A percentile compares a stretch with the other conserved stretches of the same genome.
phyloP scores from a whole-genome alignment of 1,139 yeast genomes.

The Spencermartinsiella ligniputridi region DNA sequence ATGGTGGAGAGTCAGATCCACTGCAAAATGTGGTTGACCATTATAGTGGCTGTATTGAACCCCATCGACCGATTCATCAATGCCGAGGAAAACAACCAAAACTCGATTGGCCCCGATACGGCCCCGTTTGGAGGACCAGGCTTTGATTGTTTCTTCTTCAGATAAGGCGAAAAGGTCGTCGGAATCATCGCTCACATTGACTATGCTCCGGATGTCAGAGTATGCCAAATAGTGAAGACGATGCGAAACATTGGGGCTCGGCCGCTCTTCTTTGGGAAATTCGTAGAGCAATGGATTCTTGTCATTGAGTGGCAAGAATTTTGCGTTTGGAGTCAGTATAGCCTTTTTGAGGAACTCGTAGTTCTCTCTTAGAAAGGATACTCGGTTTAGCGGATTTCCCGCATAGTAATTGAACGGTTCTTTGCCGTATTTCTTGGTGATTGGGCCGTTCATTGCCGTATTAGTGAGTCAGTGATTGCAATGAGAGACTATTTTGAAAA shows the following conservation, averaged over 20 bases:
- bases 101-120: conserved; percentile 37
- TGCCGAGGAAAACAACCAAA: conserved; percentile 59
- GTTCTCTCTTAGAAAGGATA: conserved; percentile 73
- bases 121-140: conserved; percentile 35
- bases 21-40: conserved; percentile 75
- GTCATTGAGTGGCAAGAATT: conserved; percentile 49
- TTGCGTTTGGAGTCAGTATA: conserved; percentile 47
- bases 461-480: too few relatives aligned
- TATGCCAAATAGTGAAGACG: conserved; percentile 17
- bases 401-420: conserved; percentile 18
- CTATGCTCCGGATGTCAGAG: conserved; percentile 20
- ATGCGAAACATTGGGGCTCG: neutral
- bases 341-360: conserved; percentile 53
- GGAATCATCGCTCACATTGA: conserved; percentile 16
- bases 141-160: conserved; percentile 26
- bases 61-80: conserved; percentile 50
- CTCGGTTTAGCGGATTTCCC: conserved; percentile 51
- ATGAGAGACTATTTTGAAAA: too few relatives aligned
- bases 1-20: conserved; percentile 50
- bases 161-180: conserved; percentile 33
- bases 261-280: neutral
- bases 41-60: conserved; percentile 39
- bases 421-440: conserved; percentile 18
- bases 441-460: conserved; percentile 18
- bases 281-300: conserved; percentile 29